These are phyloP conservation scores for Chlorella sp. DNA, from an alignment of 139 green algal genomes.

Conservation along the genomic window DNA sequence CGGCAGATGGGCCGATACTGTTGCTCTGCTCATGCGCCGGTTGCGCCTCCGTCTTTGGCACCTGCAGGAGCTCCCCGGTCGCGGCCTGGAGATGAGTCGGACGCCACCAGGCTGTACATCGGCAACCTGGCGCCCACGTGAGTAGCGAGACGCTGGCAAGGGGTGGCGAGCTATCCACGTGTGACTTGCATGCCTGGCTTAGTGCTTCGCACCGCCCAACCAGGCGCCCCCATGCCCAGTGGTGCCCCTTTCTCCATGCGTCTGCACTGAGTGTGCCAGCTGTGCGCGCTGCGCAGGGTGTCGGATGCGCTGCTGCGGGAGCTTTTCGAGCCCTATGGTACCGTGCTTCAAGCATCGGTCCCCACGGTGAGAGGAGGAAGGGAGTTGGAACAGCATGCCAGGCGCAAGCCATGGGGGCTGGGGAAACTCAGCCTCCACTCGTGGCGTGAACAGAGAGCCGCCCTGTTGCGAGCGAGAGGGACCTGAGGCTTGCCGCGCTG, in stretches of 20 bases:
- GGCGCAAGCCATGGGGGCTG: no score
- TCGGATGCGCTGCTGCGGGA: conserved; percentile 49
- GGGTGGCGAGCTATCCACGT: not conserved
- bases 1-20: no score
- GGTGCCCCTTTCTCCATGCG: not conserved
- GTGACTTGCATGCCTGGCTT: not conserved
- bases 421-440: no score
- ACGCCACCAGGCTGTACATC: conserved; percentile 84
- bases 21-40: no score
- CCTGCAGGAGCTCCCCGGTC: not conserved
- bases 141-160: not conserved
- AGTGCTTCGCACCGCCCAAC: not conserved
- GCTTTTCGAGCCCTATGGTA: conserved; percentile 80
- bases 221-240: not conserved
- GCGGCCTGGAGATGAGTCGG: conserved; percentile 52
- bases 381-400: no score
- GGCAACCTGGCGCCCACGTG: conserved; percentile 73
- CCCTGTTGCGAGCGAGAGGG: no score
- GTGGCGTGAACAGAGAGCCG: no score
- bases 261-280: not conserved
- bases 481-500: no score
- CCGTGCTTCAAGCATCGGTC: conserved; percentile 65
- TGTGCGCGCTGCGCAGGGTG: conserved; percentile 18
- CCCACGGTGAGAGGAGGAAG: no score
- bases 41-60: not conserved